Base-by-base conservation (phyloP, 257 asterid species). In the Ocimum tenuiflorum region DNA sequence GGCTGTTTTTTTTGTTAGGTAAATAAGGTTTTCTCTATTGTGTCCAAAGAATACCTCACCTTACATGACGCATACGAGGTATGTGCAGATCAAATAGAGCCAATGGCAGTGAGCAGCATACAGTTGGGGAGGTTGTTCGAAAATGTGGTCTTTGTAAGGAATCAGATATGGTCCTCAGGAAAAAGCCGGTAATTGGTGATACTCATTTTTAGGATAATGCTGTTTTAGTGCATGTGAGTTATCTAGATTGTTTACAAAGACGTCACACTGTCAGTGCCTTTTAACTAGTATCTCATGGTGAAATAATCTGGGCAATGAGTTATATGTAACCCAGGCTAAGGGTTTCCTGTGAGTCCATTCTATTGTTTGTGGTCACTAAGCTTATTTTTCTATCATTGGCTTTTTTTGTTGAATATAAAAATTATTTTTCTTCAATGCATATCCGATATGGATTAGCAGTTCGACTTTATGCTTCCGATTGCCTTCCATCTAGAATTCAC, bases 1-100 rank as follows among this genome's bases (percentile, higher is more conserved):
- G 99, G 83, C 76, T 46, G 75, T 85, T 72, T 92, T 87, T 79
- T 92, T 92, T 77, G 95, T 89, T 71, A 89, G 99, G 99, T 92
- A 69, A 66, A 62, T 23, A 3, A 9, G 17, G 67, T 63, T 54
- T 57, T 15, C 49, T 56, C n/a, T 18, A 23, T 72, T 46, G 36
- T 35, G 38, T 47, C 17, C 42, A 10, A 50, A 68, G 41, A 70
- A 17, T 13, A 3, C 20, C 23, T 11, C 42, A 41, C 68, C 60
- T 61, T 54, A 29, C 55, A 22, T 67, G 63, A 78, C 60, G 55
- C 77, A 56, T 61, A 49, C 42, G 20, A 33, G 5, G 50, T 71
- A 35, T 67, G 20, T 81, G 82, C 82, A 87, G 99, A 75, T 81
- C 95, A 79, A 86, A 79, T 75, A 86, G 97, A 82, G 52, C 91